phyloP scores from a whole-genome alignment of 2,329 filamentous ascomycete species.

The Zasmidium angulare region DNA sequence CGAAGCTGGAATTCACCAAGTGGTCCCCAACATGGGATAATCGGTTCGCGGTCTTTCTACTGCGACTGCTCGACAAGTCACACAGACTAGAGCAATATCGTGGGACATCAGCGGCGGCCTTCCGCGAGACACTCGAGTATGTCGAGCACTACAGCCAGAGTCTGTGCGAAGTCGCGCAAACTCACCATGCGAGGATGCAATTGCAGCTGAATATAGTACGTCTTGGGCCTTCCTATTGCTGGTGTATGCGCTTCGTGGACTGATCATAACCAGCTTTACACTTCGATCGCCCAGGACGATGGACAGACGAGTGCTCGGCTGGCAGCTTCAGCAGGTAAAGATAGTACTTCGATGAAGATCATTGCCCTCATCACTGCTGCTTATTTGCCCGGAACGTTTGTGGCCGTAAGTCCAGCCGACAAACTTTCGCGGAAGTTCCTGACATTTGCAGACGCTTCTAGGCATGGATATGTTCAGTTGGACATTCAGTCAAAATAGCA shows the following conservation, averaged over 20 bases:
- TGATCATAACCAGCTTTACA: conserved; percentile 15
- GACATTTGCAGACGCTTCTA: conserved; percentile 8
- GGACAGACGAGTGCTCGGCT: conserved; percentile 27
- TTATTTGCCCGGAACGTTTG: conserved; percentile 55
- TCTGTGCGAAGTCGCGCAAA: conserved; percentile 4
- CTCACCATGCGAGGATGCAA: conserved; percentile 6
- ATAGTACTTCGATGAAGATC: conserved; percentile 55
- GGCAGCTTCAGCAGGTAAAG: conserved; percentile 41
- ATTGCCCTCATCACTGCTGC: conserved; percentile 50
- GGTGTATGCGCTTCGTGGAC: no score
- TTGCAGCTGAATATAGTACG: conserved; percentile 19
- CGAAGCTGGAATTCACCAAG: conserved; percentile 12
- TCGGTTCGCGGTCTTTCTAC: conserved; percentile 4
- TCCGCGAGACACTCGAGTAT: conserved; percentile 10
- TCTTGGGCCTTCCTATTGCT: neutral
- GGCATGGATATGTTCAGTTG: conserved; percentile 20
- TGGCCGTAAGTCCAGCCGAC: conserved; percentile 26
- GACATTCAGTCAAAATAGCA: conserved; percentile 4
- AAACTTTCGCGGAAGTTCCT: neutral
- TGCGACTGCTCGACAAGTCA: neutral
- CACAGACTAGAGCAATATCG: neutral
- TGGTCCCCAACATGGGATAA: conserved; percentile 17
- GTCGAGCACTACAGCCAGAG: conserved; percentile 11
- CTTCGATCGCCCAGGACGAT: conserved; percentile 21
- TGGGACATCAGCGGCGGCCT: neutral